Base-by-base conservation (phyloP, 257 asterid genomes). In the Penstemon newberryi region DNA sequence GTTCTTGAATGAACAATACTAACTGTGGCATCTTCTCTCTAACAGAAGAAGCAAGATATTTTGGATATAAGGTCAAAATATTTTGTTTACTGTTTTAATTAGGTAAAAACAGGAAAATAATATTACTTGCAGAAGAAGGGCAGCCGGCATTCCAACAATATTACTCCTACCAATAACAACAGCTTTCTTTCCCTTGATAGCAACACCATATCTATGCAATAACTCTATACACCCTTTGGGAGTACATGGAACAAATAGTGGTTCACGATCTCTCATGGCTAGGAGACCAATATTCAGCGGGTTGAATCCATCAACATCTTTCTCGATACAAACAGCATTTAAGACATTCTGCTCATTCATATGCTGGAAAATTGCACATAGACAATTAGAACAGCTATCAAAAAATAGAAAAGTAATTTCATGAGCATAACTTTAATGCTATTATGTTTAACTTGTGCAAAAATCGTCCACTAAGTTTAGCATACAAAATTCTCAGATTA, bases 251-350 rank as follows among this genome's bases (percentile, higher is more conserved):
- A 93, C 92, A 77, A 87, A 90, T 63, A 88, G 72, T 5, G 97
- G 97, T 63, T 90, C 97, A 74, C 97, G 81, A 76, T 82, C 96
- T 71, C 94, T 87, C 99, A 90, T 93, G 47, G 99, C 99, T 15
- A 93, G 89, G 43, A 76, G 89, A 5, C 99, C 97, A 69, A 93
- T 86, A 66, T 93, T 90, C 70, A 88, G 80, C 43, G 97, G 97
- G 74, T 84, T 91, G 86, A 90, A 93, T 50, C 99, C 99, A 73
- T 90, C 99, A n/a, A 90, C 97, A 69, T 93, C 99, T 82, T 93
- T 93, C 83, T 90, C 97, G 38, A 85, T 82, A 74, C 86, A 80
- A 70, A 93, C 92, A 62, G 92, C 92, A 84, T 85, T 87, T 59
- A 90, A 76, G 71, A 93, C 77, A 42, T 82, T 88, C 84, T 83